Percentiles rank a stretch among this genome's conserved stretches.
phyloP scores from a whole-genome alignment of 306 rosid species.

The Ormosia semicastrata region DNA sequence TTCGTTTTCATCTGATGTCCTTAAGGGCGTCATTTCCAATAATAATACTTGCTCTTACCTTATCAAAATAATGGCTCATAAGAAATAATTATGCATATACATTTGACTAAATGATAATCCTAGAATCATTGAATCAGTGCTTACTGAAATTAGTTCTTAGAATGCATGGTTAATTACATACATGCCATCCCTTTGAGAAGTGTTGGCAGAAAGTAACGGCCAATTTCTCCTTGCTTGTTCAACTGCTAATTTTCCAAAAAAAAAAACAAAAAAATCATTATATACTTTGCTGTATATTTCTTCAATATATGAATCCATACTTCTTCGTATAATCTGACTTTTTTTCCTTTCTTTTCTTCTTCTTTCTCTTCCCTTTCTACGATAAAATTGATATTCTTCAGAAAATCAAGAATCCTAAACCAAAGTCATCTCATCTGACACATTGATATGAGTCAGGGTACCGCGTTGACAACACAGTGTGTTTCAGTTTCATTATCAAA shows the following conservation, averaged over 20 bases:
- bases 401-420: slow-evolving; percentile 7
- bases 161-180: slow-evolving; percentile 20
- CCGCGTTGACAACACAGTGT: slow-evolving; percentile 55
- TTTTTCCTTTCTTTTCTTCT: background rate
- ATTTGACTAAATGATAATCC: background rate
- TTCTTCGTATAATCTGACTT: slow-evolving; percentile 6
- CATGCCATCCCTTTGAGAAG: background rate
- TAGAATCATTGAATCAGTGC: background rate
- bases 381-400: slow-evolving; percentile 26
- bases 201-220: slow-evolving; percentile 1
- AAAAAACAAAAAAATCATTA: background rate
- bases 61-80: background rate
- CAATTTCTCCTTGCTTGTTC: slow-evolving; percentile 14
- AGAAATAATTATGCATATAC: background rate
- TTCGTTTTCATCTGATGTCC: background rate
- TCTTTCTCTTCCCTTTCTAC: background rate
- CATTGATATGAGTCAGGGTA: slow-evolving; percentile 69
- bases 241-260: slow-evolving; percentile 26
- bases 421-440: slow-evolving; percentile 41
- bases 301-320: background rate
- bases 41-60: background rate
- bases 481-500: slow-evolving; percentile 82
- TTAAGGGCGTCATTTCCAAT: background rate
- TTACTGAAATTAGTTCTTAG: background rate
- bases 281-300: background rate